Conservation (phyloP, 225 moss, liverwort and hornwort species). For the Anthoceros angustus region DNA sequence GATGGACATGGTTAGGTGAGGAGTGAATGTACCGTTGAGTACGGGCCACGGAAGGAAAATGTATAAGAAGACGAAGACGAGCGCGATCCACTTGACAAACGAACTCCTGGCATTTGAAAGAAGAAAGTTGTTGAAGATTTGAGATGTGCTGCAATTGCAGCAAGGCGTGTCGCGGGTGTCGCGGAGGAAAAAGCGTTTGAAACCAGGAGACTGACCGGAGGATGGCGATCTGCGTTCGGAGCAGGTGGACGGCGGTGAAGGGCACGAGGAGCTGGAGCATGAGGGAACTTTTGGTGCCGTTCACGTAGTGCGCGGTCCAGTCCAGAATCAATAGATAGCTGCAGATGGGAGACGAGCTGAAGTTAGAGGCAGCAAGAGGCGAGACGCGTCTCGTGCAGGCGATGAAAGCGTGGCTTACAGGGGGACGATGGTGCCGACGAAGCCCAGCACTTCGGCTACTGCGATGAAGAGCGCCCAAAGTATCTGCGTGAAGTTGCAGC, state of each 20-base stretch:
- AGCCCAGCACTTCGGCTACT: not conserved
- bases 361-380: not conserved
- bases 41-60: not conserved
- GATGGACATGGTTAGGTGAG: not conserved
- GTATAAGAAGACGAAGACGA: not conserved
- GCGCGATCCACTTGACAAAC: not conserved
- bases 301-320: not conserved
- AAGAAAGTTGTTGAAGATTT: not conserved
- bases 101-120: not conserved
- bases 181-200: too few relatives aligned
- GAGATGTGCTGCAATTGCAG: too few relatives aligned
- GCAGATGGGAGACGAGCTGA: not conserved
- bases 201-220: not conserved
- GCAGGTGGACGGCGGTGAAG: not conserved
- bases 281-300: not conserved
- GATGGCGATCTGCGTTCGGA: slow-evolving; percentile 3
- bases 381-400: not conserved
- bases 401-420: not conserved
- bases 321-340: not conserved
- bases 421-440: not conserved
- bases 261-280: not conserved
- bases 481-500: not conserved
- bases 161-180: too few relatives aligned
- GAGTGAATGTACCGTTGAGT: not conserved
- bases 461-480: not conserved